Evolutionary conservation across 768 basidiomycete genomes (phyloP).

Genomic region (Kwoniella shandongensis): DNA sequence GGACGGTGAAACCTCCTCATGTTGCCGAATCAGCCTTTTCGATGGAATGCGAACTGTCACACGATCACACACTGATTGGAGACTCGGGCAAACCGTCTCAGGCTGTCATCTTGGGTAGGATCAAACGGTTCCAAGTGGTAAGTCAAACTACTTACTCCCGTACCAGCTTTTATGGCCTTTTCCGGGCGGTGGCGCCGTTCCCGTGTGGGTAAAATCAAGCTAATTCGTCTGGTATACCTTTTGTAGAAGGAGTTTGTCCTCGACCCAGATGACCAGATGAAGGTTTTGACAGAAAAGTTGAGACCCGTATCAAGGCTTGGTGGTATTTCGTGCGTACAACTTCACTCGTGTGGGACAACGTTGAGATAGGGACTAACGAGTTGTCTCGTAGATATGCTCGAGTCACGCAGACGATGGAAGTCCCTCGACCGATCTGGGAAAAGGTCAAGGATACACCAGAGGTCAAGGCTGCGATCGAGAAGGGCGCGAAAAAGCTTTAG

Average conservation of each 20-base stretch:
- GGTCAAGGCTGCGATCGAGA: constrained; percentile 24
- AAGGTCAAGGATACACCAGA: constrained; percentile 53
- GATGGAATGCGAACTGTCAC: constrained; percentile 54
- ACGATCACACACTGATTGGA: constrained; percentile 35
- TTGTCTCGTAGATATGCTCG: neutral
- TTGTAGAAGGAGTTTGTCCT: constrained; percentile 41
- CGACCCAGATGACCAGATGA: constrained; percentile 38
- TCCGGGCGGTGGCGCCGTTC: neutral
- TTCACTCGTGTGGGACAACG: too few relatives aligned
- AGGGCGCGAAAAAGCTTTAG: constrained; percentile 16
- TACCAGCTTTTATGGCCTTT: neutral
- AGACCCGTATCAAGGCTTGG: constrained; percentile 58
- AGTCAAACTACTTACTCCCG: constrained; percentile 9
- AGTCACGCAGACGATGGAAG: constrained; percentile 24
- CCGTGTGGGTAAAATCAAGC: neutral
- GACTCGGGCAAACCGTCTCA: constrained; percentile 25
- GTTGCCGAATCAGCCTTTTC: constrained; percentile 54
- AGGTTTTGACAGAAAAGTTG: constrained; percentile 43
- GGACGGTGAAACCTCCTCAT: constrained; percentile 51
- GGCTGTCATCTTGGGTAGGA: constrained; percentile 49
- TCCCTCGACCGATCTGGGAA: constrained; percentile 57
- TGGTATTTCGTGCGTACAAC: constrained; percentile 60
- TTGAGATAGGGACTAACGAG: too few relatives aligned
- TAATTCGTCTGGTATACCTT: neutral
- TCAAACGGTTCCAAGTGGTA: constrained; percentile 52